A percentile compares a stretch with the other conserved stretches of the same genome.
These are phyloP conservation scores for Hanseniaspora thailandica DNA, from an alignment of 805 yeast genomes.

Conservation along the genomic window DNA sequence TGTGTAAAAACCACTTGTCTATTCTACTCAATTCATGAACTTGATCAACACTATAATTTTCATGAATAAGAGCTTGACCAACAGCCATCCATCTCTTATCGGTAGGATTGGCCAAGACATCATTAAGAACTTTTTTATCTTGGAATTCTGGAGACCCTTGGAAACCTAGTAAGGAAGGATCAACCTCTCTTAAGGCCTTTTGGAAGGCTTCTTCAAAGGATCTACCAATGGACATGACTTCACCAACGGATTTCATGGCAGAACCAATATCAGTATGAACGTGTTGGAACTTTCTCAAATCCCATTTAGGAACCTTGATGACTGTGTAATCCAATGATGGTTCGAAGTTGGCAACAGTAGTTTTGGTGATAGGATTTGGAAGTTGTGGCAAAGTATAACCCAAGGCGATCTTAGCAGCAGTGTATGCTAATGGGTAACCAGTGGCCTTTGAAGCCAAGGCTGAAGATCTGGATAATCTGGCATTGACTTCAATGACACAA, in stretches of 20 bases:
- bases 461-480: slow-evolving; percentile 95
- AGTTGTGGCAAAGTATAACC: slow-evolving; percentile 86
- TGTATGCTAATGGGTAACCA: slow-evolving; percentile 95
- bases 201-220: slow-evolving; percentile 96
- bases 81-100: slow-evolving; percentile 97
- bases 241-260: slow-evolving; percentile 97
- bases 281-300: slow-evolving; percentile 85
- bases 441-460: slow-evolving; percentile 98
- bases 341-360: slow-evolving; percentile 92
- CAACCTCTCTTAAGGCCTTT: slow-evolving; percentile 84
- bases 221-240: slow-evolving; percentile 95
- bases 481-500: slow-evolving; percentile 95
- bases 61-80: slow-evolving; percentile 90
- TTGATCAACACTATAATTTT: slow-evolving; percentile 77
- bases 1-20: slow-evolving; percentile 91
- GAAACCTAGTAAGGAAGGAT: slow-evolving; percentile 81
- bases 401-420: slow-evolving; percentile 93
- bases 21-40: slow-evolving; percentile 87
- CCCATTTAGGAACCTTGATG: slow-evolving; percentile 98
- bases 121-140: slow-evolving; percentile 54
- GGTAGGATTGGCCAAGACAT: slow-evolving; percentile 70
- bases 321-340: slow-evolving; percentile 95
- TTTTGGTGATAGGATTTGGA: slow-evolving; percentile 83
- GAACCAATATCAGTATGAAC: slow-evolving; percentile 81
- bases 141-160: slow-evolving; percentile 66